Base-by-base conservation (phyloP, 768 basidiomycete genomes). In the Lactarius akahatsu region DNA sequence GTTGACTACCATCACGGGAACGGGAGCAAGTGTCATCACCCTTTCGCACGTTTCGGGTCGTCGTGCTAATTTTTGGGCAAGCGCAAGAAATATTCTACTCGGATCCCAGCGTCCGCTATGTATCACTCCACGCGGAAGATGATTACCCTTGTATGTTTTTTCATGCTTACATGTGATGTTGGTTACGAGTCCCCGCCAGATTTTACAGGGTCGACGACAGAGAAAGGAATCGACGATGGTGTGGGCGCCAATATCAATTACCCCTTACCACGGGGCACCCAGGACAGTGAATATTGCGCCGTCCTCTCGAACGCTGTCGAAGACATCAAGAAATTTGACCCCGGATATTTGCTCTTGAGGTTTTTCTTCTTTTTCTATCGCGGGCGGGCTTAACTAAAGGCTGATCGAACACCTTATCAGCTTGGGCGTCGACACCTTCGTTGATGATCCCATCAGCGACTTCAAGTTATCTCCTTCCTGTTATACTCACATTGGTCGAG, bases 1-100 rank as follows among this genome's bases (percentile, higher is more conserved):
- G 70, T 78, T 40, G 77, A 79, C 60, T 79, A 77, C 63, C 77
- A 78, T 45, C 78, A 77, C 59, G 77, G 78, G 8, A 78, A 78
- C 50, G 77, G 75, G n/a, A 73, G 66, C 72, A 41, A 56, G 70
- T 57, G 20, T 18, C 50, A 15, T 23, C 3, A 20, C 11, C 26
- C 20, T 28, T 45, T 45, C 56, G 56, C 16, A 26, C 18, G 4
- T 5, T 34, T 26, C 23, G 43, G 58, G 47, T 32, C 23, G n/a
- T 43, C 30, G 30, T 47, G 4, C 56, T 61, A 26, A 68, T 38
- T 34, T 2, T 13, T 23, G 26, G 38, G 28, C 26, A 67, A 77
- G 76, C 69, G 43, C 77, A 73, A 66, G 70, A 72, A 63, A 73
- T 75, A 34, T 77, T 77, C 61, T 77, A 75, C 63, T 63, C 69